Base-by-base conservation (phyloP, 305 asterid species). In the Fraxinus ornus region DNA sequence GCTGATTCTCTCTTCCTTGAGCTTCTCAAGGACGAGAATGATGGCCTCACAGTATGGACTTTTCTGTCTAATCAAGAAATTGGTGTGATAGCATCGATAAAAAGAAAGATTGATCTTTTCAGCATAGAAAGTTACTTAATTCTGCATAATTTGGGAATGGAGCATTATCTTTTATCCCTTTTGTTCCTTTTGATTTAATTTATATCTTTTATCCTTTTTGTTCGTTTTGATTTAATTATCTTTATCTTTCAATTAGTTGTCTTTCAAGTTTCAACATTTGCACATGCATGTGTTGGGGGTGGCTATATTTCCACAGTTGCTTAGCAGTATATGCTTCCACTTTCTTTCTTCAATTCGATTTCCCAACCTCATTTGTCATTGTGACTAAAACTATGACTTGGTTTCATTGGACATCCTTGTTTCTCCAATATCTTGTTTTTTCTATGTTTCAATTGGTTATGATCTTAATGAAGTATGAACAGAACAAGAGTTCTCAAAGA, bases 21-120 rank as follows among this genome's bases (percentile, higher is more conserved):
- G 88, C 94, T 95, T 82, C 99, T 95, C 88, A 94, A 94, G 92
- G 98, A 95, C 86, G 99, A 95, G 87, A 95, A 95, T 83, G 99
- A 95, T 81, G 99, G 99, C 78, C 97, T 95, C 81, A 90, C 98
- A 83, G 98, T 94, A 91, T 81, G 98, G 78, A 86, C 88, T 84
- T 84, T 84, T 87, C 88, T 86, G 32, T 86, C 75, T 75, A 77
- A 62, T 80, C 47, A 9, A 2, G 22, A 70, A 12, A 15, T 30
- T 70, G 41, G 75, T 70, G 37, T 70, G 37, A n/a, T n/a, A 30
- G 75, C 44, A 71, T 71, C 26, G 0, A 71, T 15, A 71, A 71
- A 30, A 71, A 71, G 76, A 17, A 71, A 32, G 41, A 32, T 17
- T 32, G 44, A 71, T 32, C 5, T 71, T 71, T 71, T 32, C 24